Evolutionary conservation across 2,329 filamentous ascomycete genomes (phyloP), one percentile per base, ranked within the genome.

Genomic region (Westerdykella sp.): DNA sequence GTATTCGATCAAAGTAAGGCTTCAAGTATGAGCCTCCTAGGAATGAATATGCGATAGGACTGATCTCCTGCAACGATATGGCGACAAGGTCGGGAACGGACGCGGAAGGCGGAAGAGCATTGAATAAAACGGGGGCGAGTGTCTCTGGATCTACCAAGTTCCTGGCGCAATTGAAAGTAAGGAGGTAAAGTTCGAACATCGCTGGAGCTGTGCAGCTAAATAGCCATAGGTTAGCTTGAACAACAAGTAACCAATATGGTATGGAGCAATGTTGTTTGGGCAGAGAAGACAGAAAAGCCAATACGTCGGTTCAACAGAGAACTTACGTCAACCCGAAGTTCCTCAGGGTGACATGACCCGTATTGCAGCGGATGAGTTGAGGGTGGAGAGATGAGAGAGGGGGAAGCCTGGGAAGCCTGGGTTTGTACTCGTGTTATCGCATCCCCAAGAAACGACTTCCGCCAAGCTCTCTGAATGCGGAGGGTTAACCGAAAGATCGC

Each of bases 121-220:
- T 62, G 44, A 68, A 66, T 52, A 95, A 72, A 58, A 89, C 82
- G 10, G 77, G 70, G 12, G 85, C 82, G 57, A 96, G 88, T 40
- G 80, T 73, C 31, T 81, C 72, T 16, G 81, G 73, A 54, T 90
- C 76, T 57, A 95, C 80, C 7, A 81, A 69, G 42, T 75, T 75
- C 54, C 87, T 85, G 25, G 78, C 91, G 59, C 87, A 94, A 64
- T 97, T 97, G 73, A 93, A 95, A 10, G 90, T 95, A 42, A 95
- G 68, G 49, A 95, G 77, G 57, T 95, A 84, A 43, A 89, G 69
- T 56, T 83, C 80, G 43, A 94, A 73, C 47, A 65, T 62, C 25
- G 43, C 25, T 28, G 25, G 25, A 28, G 11, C 7, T 28, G 7
- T 28, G 25, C 25, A 10, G 4, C 25, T 28, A 10, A 4, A 28